These are phyloP conservation scores for Fraxinus baroniana DNA, from an alignment of 305 asterid genomes.

Conservation along the genomic window DNA sequence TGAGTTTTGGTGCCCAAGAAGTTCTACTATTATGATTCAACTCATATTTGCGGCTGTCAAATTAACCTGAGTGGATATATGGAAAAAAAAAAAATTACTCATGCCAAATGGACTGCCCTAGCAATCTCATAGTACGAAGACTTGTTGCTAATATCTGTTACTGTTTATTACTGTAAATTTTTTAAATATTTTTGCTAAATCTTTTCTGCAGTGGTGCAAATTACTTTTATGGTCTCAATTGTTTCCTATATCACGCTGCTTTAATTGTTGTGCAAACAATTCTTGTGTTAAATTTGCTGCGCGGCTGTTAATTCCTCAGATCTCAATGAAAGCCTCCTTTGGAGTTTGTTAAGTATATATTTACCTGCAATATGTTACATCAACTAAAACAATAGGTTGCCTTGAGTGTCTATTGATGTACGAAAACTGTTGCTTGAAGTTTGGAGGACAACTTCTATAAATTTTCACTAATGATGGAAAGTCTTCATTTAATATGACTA, in stretches of 20 bases:
- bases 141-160: constrained; percentile 1
- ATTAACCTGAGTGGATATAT: constrained; percentile 16
- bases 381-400: neutral
- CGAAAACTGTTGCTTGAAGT: neutral
- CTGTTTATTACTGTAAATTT: neutral
- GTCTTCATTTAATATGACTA: neutral
- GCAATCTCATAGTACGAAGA: neutral
- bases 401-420: neutral
- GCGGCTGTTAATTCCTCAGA: neutral
- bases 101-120: constrained; percentile 10
- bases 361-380: neutral
- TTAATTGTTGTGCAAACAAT: neutral
- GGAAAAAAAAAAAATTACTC: constrained; percentile 13
- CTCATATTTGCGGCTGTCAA: constrained; percentile 22
- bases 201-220: neutral
- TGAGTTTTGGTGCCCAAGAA: constrained; percentile 33
- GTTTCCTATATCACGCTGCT: neutral
- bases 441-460: neutral
- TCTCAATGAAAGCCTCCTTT: constrained; percentile 4
- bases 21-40: constrained; percentile 41
- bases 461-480: neutral
- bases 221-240: neutral
- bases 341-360: neutral
- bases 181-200: neutral
- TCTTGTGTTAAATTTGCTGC: neutral